A percentile compares a stretch with the other conserved stretches of the same genome.
These are phyloP conservation scores for Leptosphaerulina australis DNA, from an alignment of 2,329 filamentous ascomycete species.

Conservation along the genomic window DNA sequence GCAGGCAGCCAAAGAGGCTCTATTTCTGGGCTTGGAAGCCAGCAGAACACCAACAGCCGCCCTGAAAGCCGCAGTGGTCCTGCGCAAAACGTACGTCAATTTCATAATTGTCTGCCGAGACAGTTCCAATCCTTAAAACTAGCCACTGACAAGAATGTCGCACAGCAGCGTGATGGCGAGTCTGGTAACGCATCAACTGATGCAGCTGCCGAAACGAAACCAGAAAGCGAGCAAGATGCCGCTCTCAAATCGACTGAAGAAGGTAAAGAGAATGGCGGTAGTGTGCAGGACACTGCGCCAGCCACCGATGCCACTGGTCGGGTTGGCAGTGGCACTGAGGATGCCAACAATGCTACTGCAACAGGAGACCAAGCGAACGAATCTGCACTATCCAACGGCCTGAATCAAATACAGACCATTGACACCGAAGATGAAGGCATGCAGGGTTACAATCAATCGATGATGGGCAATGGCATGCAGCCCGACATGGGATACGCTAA, in stretches of 20 bases:
- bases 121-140: constrained; percentile 4
- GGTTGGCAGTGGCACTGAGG: constrained; percentile 16
- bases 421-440: constrained; percentile 36
- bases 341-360: constrained; percentile 21
- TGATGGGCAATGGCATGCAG: constrained; percentile 41
- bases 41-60: constrained; percentile 34
- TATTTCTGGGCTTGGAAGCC: constrained; percentile 33
- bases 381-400: constrained; percentile 24
- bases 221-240: constrained; percentile 34
- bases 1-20: constrained; percentile 50
- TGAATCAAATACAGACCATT: constrained; percentile 46
- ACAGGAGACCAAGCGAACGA: constrained; percentile 26
- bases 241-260: constrained; percentile 33
- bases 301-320: constrained; percentile 8
- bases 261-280: constrained; percentile 36
- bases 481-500: constrained; percentile 28
- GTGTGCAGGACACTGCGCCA: constrained; percentile 7
- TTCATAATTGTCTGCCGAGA: constrained; percentile 28
- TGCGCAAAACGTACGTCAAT: constrained; percentile 44
- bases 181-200: constrained; percentile 39
- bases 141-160: constrained; percentile 34
- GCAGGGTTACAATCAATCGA: constrained; percentile 32
- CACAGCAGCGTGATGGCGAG: constrained; percentile 40
- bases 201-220: constrained; percentile 42
- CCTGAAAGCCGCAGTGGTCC: constrained; percentile 41